Evolutionary conservation across 2,329 filamentous ascomycete species (phyloP).

Genomic region (Colletotrichum sp.): DNA sequence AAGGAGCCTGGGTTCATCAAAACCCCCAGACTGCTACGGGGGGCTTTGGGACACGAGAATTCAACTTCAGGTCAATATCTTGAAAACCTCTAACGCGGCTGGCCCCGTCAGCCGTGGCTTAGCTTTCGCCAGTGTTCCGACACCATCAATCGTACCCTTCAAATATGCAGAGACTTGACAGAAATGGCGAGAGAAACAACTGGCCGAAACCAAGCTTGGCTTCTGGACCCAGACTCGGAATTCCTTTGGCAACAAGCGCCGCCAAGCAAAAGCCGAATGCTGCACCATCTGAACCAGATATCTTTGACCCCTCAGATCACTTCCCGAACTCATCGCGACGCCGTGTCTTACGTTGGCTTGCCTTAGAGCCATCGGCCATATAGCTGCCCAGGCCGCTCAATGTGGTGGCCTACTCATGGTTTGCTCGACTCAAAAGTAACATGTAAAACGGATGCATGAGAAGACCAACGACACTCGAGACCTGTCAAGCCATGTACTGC

Average conservation of each 20-base stretch:
- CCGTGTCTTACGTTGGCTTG: neutral
- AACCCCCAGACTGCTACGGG: neutral
- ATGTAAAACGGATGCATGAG: neutral
- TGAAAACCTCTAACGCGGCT: neutral
- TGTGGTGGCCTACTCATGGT: neutral
- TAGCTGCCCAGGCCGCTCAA: neutral
- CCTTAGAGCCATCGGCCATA: neutral
- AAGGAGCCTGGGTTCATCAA: slow-evolving; percentile 7
- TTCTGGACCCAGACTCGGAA: neutral
- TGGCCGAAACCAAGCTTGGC: neutral
- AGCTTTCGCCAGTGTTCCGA: neutral
- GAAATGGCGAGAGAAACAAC: neutral
- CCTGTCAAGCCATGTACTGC: neutral
- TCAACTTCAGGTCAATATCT: slow-evolving; percentile 4
- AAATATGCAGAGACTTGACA: neutral
- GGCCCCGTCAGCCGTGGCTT: neutral
- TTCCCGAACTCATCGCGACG: neutral
- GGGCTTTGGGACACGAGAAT: slow-evolving; percentile 2
- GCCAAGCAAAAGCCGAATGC: neutral
- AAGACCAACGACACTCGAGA: neutral
- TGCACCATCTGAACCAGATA: neutral
- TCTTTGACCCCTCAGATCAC: neutral
- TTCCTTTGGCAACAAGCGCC: neutral
- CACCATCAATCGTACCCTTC: neutral
- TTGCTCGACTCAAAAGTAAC: neutral